phyloP scores from a whole-genome alignment of 2,329 filamentous ascomycete species.

The Rhynchosporium agropyri region DNA sequence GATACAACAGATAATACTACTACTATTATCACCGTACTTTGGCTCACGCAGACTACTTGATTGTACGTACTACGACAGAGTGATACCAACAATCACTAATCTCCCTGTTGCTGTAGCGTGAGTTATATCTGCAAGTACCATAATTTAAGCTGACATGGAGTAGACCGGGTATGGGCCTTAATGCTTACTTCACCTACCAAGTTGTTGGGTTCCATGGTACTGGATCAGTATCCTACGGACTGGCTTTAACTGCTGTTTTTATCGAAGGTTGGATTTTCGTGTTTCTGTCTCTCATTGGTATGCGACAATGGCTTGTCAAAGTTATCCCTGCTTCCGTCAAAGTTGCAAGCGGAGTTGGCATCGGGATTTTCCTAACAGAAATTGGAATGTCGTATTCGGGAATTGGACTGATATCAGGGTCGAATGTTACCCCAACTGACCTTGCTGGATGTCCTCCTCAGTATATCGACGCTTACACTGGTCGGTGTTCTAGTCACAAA shows the following conservation, averaged over 20 bases:
- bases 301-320: conserved; percentile 73
- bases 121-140: conserved; percentile 42
- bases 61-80: too few species aligned
- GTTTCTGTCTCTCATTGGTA: conserved; percentile 64
- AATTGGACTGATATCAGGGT: conserved; percentile 78
- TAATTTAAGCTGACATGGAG: conserved; percentile 13
- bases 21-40: too few species aligned
- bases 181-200: conserved; percentile 69
- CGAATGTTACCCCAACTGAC: conserved; percentile 69
- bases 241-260: conserved; percentile 66
- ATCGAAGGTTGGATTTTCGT: conserved; percentile 67
- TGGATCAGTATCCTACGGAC: conserved; percentile 58
- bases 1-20: too few species aligned
- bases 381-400: conserved; percentile 76
- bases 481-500: conserved; percentile 60
- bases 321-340: conserved; percentile 67
- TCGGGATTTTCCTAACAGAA: conserved; percentile 65
- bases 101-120: conserved; percentile 76
- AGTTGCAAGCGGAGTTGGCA: conserved; percentile 66
- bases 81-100: too few species aligned
- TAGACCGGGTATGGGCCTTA: conserved; percentile 68
- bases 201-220: conserved; percentile 63
- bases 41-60: too few species aligned
- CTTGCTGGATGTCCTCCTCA: conserved; percentile 72
- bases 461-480: conserved; percentile 50